Evolutionary conservation across 345 rosid genomes (phyloP).

Genomic region (Sapria himalayana): DNA sequence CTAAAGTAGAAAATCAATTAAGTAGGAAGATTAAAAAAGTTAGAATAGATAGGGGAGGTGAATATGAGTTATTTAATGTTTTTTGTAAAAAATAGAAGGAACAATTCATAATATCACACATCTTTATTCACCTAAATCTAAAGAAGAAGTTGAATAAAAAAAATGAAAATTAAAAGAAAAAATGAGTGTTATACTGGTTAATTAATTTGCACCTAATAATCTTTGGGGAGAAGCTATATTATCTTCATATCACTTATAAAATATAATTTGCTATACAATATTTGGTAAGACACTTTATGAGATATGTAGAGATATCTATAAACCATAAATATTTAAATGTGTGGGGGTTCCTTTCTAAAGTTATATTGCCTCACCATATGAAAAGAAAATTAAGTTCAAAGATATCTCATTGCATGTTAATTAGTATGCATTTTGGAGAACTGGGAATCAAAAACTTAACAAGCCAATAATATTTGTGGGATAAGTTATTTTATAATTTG

Average conservation of each 20-base stretch:
- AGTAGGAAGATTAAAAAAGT: not conserved
- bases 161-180: slow-evolving; percentile 1
- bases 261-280: too few relatives aligned
- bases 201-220: not conserved
- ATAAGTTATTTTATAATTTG: too few relatives aligned
- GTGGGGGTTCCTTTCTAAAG: too few relatives aligned
- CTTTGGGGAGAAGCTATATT: not conserved
- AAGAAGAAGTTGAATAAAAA: slow-evolving; percentile 4
- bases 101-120: not conserved
- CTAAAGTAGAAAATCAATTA: not conserved
- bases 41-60: not conserved
- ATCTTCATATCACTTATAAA: too few relatives aligned
- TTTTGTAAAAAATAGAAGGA: not conserved
- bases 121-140: not conserved
- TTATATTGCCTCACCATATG: too few relatives aligned
- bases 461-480: too few relatives aligned
- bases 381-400: too few relatives aligned
- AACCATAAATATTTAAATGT: too few relatives aligned
- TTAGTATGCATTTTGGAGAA: too few relatives aligned
- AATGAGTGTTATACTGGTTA: slow-evolving; percentile 1
- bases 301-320: not conserved
- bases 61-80: not conserved
- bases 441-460: too few relatives aligned
- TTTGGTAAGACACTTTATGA: not conserved
- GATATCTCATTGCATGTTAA: too few relatives aligned